phyloP scores from a whole-genome alignment of 2,329 filamentous ascomycete genomes.

The Capronia coronata region DNA sequence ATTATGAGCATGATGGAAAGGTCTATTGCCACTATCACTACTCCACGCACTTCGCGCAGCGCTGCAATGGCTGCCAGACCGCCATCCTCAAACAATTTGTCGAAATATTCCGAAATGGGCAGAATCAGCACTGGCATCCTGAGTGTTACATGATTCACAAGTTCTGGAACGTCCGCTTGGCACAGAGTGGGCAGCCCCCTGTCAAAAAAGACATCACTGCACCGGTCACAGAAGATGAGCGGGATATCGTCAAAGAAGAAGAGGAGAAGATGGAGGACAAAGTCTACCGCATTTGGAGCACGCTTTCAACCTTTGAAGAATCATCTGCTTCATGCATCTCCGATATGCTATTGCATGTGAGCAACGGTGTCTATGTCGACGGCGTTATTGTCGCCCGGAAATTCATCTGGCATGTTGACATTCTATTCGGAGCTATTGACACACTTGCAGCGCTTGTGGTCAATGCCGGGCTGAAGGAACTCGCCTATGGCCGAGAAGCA shows the following conservation, averaged over 20 bases:
- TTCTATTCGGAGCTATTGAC: slow-evolving; percentile 84
- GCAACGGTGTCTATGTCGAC: slow-evolving; percentile 93
- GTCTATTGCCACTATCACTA: slow-evolving; percentile 99
- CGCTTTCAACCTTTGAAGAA: slow-evolving; percentile 92
- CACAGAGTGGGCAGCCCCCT: slow-evolving; percentile 51
- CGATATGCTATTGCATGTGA: slow-evolving; percentile 97
- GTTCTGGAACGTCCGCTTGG: slow-evolving; percentile 95
- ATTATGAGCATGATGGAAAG: slow-evolving; percentile 93
- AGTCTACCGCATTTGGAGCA: slow-evolving; percentile 97
- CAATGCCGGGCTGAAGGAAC: slow-evolving; percentile 65
- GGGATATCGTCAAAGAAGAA: slow-evolving; percentile 69
- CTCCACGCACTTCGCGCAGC: slow-evolving; percentile 91
- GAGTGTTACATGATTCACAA: slow-evolving; percentile 99
- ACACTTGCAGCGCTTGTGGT: slow-evolving; percentile 69
- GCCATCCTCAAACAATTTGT: slow-evolving; percentile 98
- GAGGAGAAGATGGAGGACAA: slow-evolving; percentile 97
- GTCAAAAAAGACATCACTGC: slow-evolving; percentile 43
- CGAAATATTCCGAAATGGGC: slow-evolving; percentile 94
- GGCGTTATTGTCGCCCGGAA: slow-evolving; percentile 90
- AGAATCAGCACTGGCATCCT: slow-evolving; percentile 98
- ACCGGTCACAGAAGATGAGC: slow-evolving; percentile 60
- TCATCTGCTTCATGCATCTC: slow-evolving; percentile 97
- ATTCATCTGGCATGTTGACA: slow-evolving; percentile 93
- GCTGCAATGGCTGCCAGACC: slow-evolving; percentile 93
- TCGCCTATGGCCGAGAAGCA: slow-evolving; percentile 91